Evolutionary conservation across 2,329 filamentous ascomycete species (phyloP), one percentile per base, ranked within the genome.

Genomic region (Coniosporium tulheliwenetii): DNA sequence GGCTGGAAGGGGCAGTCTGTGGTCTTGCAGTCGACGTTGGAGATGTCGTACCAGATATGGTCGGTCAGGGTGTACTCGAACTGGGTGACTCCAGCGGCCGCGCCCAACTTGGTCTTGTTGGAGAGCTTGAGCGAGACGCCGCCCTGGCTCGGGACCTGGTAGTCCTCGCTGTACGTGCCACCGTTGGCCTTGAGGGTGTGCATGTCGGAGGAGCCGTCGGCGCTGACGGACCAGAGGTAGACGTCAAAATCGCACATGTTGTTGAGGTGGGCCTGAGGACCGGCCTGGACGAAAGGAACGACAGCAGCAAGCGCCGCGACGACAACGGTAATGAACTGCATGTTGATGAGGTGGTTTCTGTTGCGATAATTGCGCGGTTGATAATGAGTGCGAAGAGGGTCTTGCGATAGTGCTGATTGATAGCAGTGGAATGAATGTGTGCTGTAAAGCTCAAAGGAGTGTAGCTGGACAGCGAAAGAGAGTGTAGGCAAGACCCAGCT

Each of bases 51-150:
- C 43, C 43, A 48, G 29, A 48, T 43, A 2, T n/a, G 38, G 26
- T 43, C 43, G 33, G 32, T 37, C 32, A 48, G 14, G 5, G 37
- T 35, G 37, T 47, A 48, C 34, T 48, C 46, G 35, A 47, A 48
- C 30, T 48, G 46, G 1, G 46, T 48, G 38, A 48, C 43, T 26
- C 19, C 19, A 26, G 19, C 19, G 19, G 19, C 19, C 19, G 19
- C 19, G 19, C 19, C 19, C 19, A 26, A 26, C 19, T 26, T 3
- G 19, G 19, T 26, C 19, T 26, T 26, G 48, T 58, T 60, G n/a
- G 57, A 56, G 30, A 63, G 41, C 50, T 63, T 63, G 49, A 63
- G 53, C 4, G 60, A 63, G 10, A 60, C 48, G 42, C 59, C 60
- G 8, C 36, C 46, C 44, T 48, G 44, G 29, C 33, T 33, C 31